Base-by-base conservation (phyloP, 768 basidiomycete species). In the Leucocoprinus birnbaumii region DNA sequence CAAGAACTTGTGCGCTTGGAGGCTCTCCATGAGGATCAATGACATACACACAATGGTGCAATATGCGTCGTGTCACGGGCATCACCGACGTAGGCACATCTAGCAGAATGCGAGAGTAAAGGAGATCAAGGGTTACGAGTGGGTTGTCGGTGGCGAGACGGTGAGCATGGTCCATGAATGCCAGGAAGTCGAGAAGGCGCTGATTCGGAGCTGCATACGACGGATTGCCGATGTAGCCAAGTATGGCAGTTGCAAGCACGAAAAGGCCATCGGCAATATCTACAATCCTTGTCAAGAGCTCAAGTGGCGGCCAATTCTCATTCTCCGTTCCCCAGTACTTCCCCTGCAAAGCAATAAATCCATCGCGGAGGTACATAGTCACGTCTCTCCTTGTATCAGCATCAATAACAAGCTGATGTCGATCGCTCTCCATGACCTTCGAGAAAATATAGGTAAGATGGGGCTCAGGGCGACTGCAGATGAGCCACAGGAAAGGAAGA, bases 381-480 rank as follows among this genome's bases (percentile, higher is more conserved):
- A 45, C 43, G 11, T 54, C 53, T 2, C 38, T 9, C 19, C 25
- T 26, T 3, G 24, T 37, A 19, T 48, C 46, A 9, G 25, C 46
- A 31, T 55, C 46, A 8, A 48, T 41, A 3, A 37, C 11, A 16
- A 54, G 22, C 34, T 35, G 21, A 8, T 54, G 44, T 2, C n/a
- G 13, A 8, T 24, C 14, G 22, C 45, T 46, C 2, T 24, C 19
- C 5, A 53, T 35, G 34, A 44, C 7, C 27, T 24, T 34, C 9
- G 53, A 54, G 44, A 47, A 47, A 4, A 24, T 47, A 7, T 26
- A 40, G 13, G 18, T 24, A 22, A 54, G 31, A 14, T 54, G 44
- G 7, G 31, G 31, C 14, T 54, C 53, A 1, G 53, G 53, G 8
- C 53, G 44, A 40, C 53, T 54, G 14, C 21, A n/a, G 24, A 54